Evolutionary conservation across 2,329 filamentous ascomycete genomes (phyloP), one percentile per base, ranked within the genome.

Genomic region (Cladobotryum protrusum): DNA sequence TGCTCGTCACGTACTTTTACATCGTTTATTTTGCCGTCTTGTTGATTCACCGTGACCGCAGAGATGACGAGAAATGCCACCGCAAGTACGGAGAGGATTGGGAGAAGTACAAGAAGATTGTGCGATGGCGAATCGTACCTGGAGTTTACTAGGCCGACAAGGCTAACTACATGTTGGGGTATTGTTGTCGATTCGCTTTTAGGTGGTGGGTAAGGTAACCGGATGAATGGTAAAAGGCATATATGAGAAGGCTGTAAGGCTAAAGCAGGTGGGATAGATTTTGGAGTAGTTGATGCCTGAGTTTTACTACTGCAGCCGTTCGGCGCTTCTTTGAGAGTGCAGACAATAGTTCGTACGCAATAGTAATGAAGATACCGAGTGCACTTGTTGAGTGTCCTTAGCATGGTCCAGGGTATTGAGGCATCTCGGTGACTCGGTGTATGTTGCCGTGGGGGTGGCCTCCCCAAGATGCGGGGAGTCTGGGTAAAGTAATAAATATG

Each of bases 11-110:
- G 0, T 97, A 96, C 73, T 96, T 96, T 66, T 97, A 95, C 72
- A 77, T 96, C 59, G 61, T 95, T 7, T 97, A 96, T 73, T 96
- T 97, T 72, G 90, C 84, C 3, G 72, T 95, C 12, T 71, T 97
- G 54, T 76, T 97, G 11, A 74, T 96, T 48, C 92, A 96, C 66
- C 86, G 92, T 17, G 90, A 95, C 65, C 74, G 82, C 52, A 79
- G 92, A 47, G 92, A 97, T 59, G 91, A 96, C 59, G 87, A 89
- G 66, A 96, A 96, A 75, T 97, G 92, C 68, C 76, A 79, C 55
- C 80, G 80, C 63, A 97, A 97, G 76, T 97, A 97, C 63, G 91
- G 91, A 20, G 84, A 84, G 58, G 90, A 96, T 64, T 97, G 92
- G 91, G 82, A 90, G 55, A 80, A 82, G 70, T 97, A 96, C 70